Base-by-base conservation (phyloP, 2,329 filamentous ascomycete species). In the Botrytis paeoniae region DNA sequence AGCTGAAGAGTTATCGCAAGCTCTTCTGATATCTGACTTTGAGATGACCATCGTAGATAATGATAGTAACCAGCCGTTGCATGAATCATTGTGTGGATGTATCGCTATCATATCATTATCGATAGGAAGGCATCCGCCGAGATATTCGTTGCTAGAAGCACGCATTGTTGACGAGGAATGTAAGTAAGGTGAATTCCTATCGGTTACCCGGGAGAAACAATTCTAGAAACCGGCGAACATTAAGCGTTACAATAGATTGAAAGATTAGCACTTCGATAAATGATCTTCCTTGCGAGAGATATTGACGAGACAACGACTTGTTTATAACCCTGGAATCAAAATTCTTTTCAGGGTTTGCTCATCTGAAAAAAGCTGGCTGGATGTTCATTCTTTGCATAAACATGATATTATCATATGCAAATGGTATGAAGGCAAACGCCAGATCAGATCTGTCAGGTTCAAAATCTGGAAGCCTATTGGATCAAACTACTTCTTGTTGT, bases 41-140 rank as follows among this genome's bases (percentile, higher is more conserved):
- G 70, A 69, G 18, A 69, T 12, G 54, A 72, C 41, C 70, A 72
- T 72, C 48, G 63, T 72, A 32, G 70, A 72, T 48, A 63, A 72
- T 69, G 70, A 61, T 51, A 61, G 29, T 60, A 72, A 72, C 70
- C 70, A 72, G 25, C 41, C 54, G 25, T 35, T 45, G 64, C 51
- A 72, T 39, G 64, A 32, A 64, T 43, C 69, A 59, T 45, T 43
- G 32, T 61, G 63, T 69, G 70, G 70, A 69, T 43, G 41, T 22
- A 69, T 25, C n/a, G 63, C 51, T 69, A 72, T 72, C 63, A 72
- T 69, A 72, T 72, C 63, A 72, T 68, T 69, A 72, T 72, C 70
- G 63, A 72, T 72, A 72, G 65, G 57, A 70, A n/a, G 61, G 20
- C 29, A 54, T 18, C 39, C n/a, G 29, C 60, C 48, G 35, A 66